Conservation (phyloP, 2,329 filamentous ascomycete species). For the Aureobasidium sp. region DNA sequence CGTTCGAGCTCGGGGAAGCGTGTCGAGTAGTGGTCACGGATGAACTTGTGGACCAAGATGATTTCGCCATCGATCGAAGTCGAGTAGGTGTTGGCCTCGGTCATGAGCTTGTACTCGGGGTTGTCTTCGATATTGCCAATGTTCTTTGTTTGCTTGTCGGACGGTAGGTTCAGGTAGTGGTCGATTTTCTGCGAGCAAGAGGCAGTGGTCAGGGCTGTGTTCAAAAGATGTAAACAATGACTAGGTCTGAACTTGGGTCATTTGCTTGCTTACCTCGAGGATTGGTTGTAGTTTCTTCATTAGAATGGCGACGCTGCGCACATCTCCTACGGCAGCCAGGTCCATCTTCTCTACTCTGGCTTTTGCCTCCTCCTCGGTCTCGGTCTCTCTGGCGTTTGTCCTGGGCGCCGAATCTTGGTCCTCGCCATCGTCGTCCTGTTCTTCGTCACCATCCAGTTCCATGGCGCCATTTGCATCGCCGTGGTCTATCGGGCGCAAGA, state of each 20-base stretch:
- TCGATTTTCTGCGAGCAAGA: slow-evolving; percentile 65
- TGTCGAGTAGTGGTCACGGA: slow-evolving; percentile 89
- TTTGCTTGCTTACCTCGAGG: slow-evolving; percentile 61
- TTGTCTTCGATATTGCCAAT: slow-evolving; percentile 86
- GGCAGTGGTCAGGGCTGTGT: slow-evolving; percentile 60
- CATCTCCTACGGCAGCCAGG: slow-evolving; percentile 64
- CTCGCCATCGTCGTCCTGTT: slow-evolving; percentile 28
- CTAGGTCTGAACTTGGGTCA: slow-evolving; percentile 21
- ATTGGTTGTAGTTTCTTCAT: slow-evolving; percentile 78
- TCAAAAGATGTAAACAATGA: slow-evolving; percentile 58
- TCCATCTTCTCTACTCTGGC: slow-evolving; percentile 78
- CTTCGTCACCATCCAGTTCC: slow-evolving; percentile 50
- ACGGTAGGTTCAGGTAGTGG: slow-evolving; percentile 64
- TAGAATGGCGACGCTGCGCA: slow-evolving; percentile 69
- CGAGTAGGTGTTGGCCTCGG: slow-evolving; percentile 80
- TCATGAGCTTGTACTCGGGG: slow-evolving; percentile 81
- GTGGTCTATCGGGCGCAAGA: slow-evolving; percentile 11
- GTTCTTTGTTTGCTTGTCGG: slow-evolving; percentile 55
- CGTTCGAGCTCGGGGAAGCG: slow-evolving; percentile 90
- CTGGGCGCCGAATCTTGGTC: slow-evolving; percentile 52
- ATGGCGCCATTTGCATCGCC: slow-evolving; percentile 33
- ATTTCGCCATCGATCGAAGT: slow-evolving; percentile 92
- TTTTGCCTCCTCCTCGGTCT: slow-evolving; percentile 64
- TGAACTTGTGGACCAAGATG: slow-evolving; percentile 88
- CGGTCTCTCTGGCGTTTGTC: slow-evolving; percentile 47